Evolutionary conservation across 805 yeast species (phyloP), one percentile per base, ranked within the genome.

Genomic region (Candida vartiovaarae): DNA sequence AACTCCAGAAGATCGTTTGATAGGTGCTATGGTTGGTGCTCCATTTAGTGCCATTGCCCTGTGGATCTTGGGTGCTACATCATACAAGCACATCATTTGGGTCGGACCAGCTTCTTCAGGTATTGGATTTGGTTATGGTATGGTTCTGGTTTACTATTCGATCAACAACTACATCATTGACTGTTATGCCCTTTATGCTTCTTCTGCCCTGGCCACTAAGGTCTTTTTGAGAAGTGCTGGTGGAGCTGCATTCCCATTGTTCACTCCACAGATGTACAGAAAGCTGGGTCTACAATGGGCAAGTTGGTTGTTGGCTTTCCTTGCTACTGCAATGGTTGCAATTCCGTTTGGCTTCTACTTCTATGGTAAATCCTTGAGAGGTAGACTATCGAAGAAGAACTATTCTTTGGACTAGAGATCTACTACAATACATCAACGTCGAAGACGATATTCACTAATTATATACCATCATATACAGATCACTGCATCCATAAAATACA

Each of bases 151-250:
- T 44, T 86, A 85, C 66, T 82, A 85, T 60, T 74, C 89, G 5
- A 74, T 83, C 54, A 73, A 84, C 67, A 84, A 84, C 66, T 87
- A 90, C 59, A 90, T 89, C 64, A 86, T 89, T 60, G 96, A 89
- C 64, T 84, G 95, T 34, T 88, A 89, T 64, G 83, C 87, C 42
- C 78, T 82, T 57, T 82, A 74, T 57, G 90, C 91, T 5, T 88
- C 93, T 7, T 73, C 82, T 46, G 93, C 93, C 1, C 70, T 84
- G 53, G 91, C 91, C 11, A 83, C 91, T 4, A 84, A 84, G 60
- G 91, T 84, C 29, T 84, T 84, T 56, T 67, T 84, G 54, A 75
- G 95, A 71, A 74, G 83, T 54, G 84, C 88, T 23, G 90, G 89
- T 56, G 95, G 93, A 68, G 91, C 89, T 27, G 91, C 89, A 0